Conservation (phyloP, 345 rosid genomes). For the Diplotaxis tenuifolia region DNA sequence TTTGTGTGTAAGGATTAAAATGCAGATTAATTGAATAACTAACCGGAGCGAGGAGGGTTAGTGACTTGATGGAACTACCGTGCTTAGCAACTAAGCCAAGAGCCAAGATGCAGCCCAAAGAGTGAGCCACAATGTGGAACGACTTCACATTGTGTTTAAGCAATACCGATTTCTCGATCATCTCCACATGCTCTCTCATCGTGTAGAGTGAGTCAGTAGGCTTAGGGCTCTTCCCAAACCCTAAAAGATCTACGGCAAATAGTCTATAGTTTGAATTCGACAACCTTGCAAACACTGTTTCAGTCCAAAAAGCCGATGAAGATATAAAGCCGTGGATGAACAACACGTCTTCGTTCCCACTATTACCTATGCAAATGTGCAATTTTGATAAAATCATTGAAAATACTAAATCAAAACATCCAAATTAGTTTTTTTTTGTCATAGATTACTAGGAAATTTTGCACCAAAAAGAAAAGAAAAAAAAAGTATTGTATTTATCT, state of each 20-base stretch:
- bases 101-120: conserved; percentile 95
- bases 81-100: conserved; percentile 72
- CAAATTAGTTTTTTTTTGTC: no score
- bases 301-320: conserved; percentile 90
- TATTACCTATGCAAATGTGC: conserved; percentile 1
- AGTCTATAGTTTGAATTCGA: conserved; percentile 55
- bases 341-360: conserved; percentile 60
- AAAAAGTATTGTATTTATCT: no score
- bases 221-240: conserved; percentile 94
- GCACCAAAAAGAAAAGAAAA: not conserved
- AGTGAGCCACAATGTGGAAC: conserved; percentile 94
- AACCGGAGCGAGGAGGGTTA: conserved; percentile 89
- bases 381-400: not conserved
- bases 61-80: conserved; percentile 66
- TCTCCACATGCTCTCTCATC: conserved; percentile 73
- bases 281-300: conserved; percentile 80
- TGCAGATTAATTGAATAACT: conserved; percentile 6
- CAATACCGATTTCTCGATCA: conserved; percentile 72
- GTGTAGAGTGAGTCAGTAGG: conserved; percentile 86
- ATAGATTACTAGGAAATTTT: not conserved
- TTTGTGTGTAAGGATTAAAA: not conserved
- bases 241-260: conserved; percentile 78
- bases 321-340: conserved; percentile 96
- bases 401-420: not conserved
- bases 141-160: conserved; percentile 60